Base-by-base conservation (phyloP, 2,329 filamentous ascomycete species). In the Karstenula rhodostoma region DNA sequence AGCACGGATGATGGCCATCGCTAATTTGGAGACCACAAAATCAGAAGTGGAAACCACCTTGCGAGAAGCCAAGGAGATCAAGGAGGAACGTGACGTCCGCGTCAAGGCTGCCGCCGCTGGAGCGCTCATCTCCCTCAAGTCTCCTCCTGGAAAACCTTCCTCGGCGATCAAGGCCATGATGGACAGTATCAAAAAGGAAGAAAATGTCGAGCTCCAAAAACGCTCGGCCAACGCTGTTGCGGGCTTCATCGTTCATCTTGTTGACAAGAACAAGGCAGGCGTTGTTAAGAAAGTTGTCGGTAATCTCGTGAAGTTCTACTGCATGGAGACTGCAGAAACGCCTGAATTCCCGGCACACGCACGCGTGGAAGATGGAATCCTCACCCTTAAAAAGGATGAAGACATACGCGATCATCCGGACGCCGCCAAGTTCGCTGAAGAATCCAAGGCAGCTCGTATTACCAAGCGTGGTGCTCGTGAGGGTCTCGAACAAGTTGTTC, bases 381-480 rank as follows among this genome's bases (percentile, higher is more conserved):
- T 99, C 17, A 98, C 95, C 0, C 89, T 99, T 77, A 92, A 94
- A 69, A 99, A 99, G 79, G 95, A 99, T 74, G 95, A 99, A 78
- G 95, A 99, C 72, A 87, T 95, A 47, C 90, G 94, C 66, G 95
- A 99, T 69, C 94, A 97, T 70, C 88, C 91, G 0, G 94, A 98
- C 80, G 92, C 93, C 27, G 93, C 88, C 33, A 94, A 93, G 73
- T 98, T 94, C 79, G 95, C 95, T 35, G 87, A 86, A 64, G 95
- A 99, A 78, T 92, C 93, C 32, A 94, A 89, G 78, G 92, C 92
- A 48, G 96, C 95, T 19, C 88, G 92, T 19, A 92, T 97, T 69
- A 97, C 94, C 56, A 87, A 95, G 58, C 89, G 96, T 56, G 95
- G 96, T 74, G 94, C 95, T 9, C 97, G 97, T 77, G 93, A 97